Evolutionary conservation across 1,139 yeast genomes (phyloP).

Genomic region (Hyphopichia burtonii): DNA sequence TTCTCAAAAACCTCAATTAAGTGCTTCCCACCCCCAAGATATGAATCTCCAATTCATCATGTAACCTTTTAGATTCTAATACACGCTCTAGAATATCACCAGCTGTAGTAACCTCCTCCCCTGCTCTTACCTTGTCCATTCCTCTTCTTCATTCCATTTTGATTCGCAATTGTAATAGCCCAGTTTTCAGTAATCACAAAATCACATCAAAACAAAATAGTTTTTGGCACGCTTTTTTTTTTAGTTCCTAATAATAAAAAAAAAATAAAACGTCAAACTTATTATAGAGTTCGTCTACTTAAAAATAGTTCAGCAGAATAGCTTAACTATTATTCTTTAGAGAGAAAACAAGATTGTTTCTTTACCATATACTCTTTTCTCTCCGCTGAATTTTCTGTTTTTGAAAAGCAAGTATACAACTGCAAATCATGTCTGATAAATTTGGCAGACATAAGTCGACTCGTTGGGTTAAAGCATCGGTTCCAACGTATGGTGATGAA

Average conservation of each 20-base stretch:
- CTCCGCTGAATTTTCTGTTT: no score
- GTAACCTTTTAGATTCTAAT: constrained; percentile 11
- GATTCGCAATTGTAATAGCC: neutral
- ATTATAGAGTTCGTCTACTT: neutral
- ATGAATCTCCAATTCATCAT: constrained; percentile 61
- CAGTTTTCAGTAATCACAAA: neutral
- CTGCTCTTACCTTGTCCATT: no score
- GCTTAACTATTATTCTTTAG: no score
- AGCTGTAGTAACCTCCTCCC: no score
- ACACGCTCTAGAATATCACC: no score
- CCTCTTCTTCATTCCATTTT: neutral
- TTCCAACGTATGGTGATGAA: constrained; percentile 59
- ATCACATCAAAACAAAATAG: no score
- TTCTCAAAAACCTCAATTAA: constrained; percentile 86
- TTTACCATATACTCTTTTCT: no score
- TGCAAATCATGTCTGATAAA: constrained; percentile 35
- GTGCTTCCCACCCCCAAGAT: constrained; percentile 83
- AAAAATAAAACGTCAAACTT: neutral
- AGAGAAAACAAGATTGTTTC: no score
- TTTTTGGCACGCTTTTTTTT: no score
- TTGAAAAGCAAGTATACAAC: neutral
- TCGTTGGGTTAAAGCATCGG: constrained; percentile 61
- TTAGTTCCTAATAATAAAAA: neutral
- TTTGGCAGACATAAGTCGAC: constrained; percentile 60
- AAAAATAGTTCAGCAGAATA: neutral